Percentiles rank a stretch among this genome's conserved stretches.
These are phyloP conservation scores for Botrytis byssoidea DNA, from an alignment of 2,329 filamentous ascomycete genomes.

Conservation along the genomic window DNA sequence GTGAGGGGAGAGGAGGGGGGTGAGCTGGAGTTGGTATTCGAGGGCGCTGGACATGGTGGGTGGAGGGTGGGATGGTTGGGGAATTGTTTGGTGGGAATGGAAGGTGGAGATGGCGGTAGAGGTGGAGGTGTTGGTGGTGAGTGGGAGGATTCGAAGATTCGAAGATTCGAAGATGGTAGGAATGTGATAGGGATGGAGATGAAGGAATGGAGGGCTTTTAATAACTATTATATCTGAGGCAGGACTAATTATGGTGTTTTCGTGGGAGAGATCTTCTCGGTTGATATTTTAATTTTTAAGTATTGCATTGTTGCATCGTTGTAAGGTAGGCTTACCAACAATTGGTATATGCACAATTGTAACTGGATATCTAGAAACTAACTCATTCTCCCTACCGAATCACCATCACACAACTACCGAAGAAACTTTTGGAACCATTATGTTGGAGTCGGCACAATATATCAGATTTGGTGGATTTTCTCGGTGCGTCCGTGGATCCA, in stretches of 20 bases:
- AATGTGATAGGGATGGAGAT: neutral
- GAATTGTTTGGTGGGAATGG: neutral
- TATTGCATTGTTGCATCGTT: neutral
- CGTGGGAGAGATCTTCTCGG: neutral
- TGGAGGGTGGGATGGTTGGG: neutral
- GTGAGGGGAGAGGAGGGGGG: neutral
- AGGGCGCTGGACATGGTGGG: neutral
- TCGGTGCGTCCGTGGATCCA: neutral
- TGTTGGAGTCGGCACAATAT: neutral
- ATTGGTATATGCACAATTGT: neutral
- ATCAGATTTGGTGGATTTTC: neutral
- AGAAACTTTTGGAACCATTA: neutral
- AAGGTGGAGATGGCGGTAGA: neutral
- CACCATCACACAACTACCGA: neutral
- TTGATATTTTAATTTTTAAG: rapidly evolving
- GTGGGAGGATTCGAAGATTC: too few relatives aligned
- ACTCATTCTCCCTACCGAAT: neutral
- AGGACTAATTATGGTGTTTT: neutral
- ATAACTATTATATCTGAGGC: neutral
- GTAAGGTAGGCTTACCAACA: neutral
- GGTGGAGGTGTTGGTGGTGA: neutral
- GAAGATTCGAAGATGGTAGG: too few relatives aligned
- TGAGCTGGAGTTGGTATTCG: neutral
- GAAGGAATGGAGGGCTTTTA: neutral
- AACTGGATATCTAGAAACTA: neutral